phyloP scores from a whole-genome alignment of 805 yeast genomes.

The Sugiyamaella boreocaroliniensis region DNA sequence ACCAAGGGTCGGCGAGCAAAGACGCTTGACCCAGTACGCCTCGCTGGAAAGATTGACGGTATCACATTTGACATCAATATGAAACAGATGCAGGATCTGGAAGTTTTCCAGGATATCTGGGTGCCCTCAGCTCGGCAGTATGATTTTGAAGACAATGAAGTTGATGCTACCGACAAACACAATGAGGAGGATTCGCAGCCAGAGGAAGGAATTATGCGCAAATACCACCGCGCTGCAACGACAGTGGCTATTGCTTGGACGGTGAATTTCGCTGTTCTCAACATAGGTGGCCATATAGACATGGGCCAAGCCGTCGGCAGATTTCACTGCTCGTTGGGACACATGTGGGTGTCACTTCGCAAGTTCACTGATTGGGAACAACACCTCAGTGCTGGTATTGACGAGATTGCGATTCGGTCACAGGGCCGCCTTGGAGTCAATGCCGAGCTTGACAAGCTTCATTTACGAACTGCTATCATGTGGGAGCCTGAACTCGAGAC shows the following conservation, averaged over 20 bases:
- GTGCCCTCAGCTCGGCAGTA: constrained; percentile 34
- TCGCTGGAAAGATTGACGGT: constrained; percentile 46
- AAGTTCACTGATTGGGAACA: constrained; percentile 69
- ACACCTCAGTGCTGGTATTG: constrained; percentile 54
- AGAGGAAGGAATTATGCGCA: constrained; percentile 25
- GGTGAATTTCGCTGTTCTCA: constrained; percentile 48
- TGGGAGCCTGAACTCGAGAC: constrained; percentile 47
- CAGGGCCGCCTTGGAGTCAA: constrained; percentile 78
- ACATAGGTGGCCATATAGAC: constrained; percentile 54
- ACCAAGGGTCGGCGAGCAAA: constrained; percentile 8
- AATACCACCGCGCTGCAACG: constrained; percentile 51
- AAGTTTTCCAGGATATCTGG: constrained; percentile 81
- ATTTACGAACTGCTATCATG: constrained; percentile 57
- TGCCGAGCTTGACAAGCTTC: constrained; percentile 43
- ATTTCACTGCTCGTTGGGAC: constrained; percentile 46
- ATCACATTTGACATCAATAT: constrained; percentile 61
- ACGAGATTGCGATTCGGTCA: constrained; percentile 45
- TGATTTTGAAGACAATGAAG: background rate
- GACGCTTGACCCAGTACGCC: constrained; percentile 16
- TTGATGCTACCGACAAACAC: constrained; percentile 3
- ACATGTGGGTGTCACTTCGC: constrained; percentile 61
- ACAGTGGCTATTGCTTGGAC: constrained; percentile 72
- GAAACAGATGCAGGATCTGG: constrained; percentile 81
- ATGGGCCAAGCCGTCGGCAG: constrained; percentile 81
- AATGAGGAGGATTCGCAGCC: constrained; percentile 5